A percentile compares a stretch with the other conserved stretches of the same genome.
Conservation (phyloP, 352 stramenopile genomes). For the Phytophthora crassamura region DNA sequence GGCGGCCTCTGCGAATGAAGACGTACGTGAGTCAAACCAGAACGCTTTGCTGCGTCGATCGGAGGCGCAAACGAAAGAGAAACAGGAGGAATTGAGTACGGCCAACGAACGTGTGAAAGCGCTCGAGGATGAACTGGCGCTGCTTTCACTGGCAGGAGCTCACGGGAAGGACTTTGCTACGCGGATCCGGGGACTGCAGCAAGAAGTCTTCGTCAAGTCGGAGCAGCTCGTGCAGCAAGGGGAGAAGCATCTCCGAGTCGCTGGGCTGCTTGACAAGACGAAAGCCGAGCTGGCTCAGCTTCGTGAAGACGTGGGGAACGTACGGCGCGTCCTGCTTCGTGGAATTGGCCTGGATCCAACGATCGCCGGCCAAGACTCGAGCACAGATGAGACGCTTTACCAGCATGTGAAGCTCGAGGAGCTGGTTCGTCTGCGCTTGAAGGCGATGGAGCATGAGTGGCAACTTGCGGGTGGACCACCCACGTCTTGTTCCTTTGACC, state of each 20-base stretch:
- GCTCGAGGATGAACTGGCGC: conserved; percentile 61
- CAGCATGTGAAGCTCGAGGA: conserved; percentile 76
- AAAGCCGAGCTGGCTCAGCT: conserved; percentile 53
- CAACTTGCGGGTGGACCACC: conserved; percentile 43
- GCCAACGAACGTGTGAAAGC: conserved; percentile 45
- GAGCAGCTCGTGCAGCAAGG: conserved; percentile 78
- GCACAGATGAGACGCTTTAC: conserved; percentile 63
- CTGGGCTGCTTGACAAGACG: conserved; percentile 49
- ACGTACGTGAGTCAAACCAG: conserved; percentile 46
- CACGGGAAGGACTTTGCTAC: conserved; percentile 36
- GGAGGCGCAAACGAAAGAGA: conserved; percentile 46
- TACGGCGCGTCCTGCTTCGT: conserved; percentile 56
- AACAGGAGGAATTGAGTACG: conserved; percentile 41
- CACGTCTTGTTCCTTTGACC: conserved; percentile 8
- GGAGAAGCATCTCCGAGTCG: conserved; percentile 69
- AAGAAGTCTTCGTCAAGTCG: conserved; percentile 77
- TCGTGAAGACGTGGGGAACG: conserved; percentile 58
- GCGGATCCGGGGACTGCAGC: conserved; percentile 58
- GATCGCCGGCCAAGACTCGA: conserved; percentile 30
- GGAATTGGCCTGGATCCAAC: conserved; percentile 56
- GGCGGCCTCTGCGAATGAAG: conserved; percentile 31
- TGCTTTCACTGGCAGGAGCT: conserved; percentile 43
- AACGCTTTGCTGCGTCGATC: conserved; percentile 42
- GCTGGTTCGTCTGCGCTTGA: conserved; percentile 73
- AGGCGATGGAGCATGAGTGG: conserved; percentile 67